Base-by-base conservation (phyloP, 2,329 filamentous ascomycete species). In the Aspergillus quadricinctus region DNA sequence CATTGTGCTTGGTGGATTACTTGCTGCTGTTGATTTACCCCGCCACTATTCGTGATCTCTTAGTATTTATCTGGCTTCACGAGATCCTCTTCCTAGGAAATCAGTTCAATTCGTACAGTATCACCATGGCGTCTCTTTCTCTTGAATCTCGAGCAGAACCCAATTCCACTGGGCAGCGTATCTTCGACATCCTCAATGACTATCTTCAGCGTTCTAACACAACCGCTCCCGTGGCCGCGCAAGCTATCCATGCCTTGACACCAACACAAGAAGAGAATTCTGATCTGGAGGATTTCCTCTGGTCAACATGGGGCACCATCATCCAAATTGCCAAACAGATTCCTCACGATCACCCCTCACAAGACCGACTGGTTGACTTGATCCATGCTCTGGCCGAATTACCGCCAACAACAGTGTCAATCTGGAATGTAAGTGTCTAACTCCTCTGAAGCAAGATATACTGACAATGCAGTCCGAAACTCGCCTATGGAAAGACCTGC, bases 281-380 rank as follows among this genome's bases (percentile, higher is more conserved):
- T 8, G 52, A 57, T 1, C 23, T 53, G 6, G 58, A 57, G 41
- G 4, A 23, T 14, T 55, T 59, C 45, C 54, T 61, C 14, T 59
- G 54, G 54, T 54, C 53, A 11, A 37, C 40, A 3, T 59, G 59
- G 59, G 35, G 11, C 2, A 10, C 52, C 21, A 19, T 59, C 17
- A 55, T 55, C 21, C 11, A 49, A 6, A 10, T 59, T 4, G 48
- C 55, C n/a, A 53, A 56, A 29, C 57, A 57, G 23, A 55, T 61
- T 37, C 53, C 55, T 2, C 27, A 28, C 37, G 48, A 61, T 21
- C 48, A 57, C 28, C 41, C 48, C 4, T 52, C 54, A 10, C 56
- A 58, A 41, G 52, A 59, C 17, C 53, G 50, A 14, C 43, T 59
- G 35, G 53, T 56, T 3, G 50, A 53, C 4, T 41, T 59, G 19